These are phyloP conservation scores for Cyberlindnera mississippiensis DNA, from an alignment of 805 yeast species.

Conservation along the genomic window DNA sequence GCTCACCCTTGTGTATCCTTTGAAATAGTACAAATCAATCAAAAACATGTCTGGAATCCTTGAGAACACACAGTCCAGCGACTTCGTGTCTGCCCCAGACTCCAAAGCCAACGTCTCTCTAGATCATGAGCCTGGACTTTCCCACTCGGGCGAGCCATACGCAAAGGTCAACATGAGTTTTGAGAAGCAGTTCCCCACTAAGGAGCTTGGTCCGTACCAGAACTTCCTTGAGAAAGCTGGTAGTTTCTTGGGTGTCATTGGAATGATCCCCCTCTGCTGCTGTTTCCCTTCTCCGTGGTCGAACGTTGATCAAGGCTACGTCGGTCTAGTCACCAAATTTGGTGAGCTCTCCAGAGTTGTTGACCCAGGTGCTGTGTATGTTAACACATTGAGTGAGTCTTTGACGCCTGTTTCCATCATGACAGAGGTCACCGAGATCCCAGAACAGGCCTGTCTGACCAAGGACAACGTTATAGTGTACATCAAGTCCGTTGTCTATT, in stretches of 20 bases:
- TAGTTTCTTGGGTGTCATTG: constrained; percentile 39
- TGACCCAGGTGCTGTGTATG: constrained; percentile 65
- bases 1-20: too few relatives aligned
- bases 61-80: too few relatives aligned
- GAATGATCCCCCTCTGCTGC: constrained; percentile 41
- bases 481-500: constrained; percentile 65
- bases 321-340: constrained; percentile 62
- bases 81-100: too few relatives aligned
- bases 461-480: constrained; percentile 60
- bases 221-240: constrained; percentile 40
- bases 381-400: constrained; percentile 60
- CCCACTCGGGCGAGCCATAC: too few relatives aligned
- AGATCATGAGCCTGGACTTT: too few relatives aligned
- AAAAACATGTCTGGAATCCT: too few relatives aligned
- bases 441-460: constrained; percentile 68
- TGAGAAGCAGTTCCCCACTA: constrained; percentile 38
- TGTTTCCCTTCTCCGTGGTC: constrained; percentile 53
- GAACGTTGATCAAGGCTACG: constrained; percentile 60
- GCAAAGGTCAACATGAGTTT: constrained; percentile 25
- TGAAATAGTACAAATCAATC: too few relatives aligned
- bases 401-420: constrained; percentile 49
- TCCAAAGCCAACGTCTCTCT: too few relatives aligned
- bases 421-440: constrained; percentile 58
- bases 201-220: constrained; percentile 40
- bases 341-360: constrained; percentile 62